Evolutionary conservation across 805 yeast species (phyloP).

Genomic region (Wickerhamiella shivajii): DNA sequence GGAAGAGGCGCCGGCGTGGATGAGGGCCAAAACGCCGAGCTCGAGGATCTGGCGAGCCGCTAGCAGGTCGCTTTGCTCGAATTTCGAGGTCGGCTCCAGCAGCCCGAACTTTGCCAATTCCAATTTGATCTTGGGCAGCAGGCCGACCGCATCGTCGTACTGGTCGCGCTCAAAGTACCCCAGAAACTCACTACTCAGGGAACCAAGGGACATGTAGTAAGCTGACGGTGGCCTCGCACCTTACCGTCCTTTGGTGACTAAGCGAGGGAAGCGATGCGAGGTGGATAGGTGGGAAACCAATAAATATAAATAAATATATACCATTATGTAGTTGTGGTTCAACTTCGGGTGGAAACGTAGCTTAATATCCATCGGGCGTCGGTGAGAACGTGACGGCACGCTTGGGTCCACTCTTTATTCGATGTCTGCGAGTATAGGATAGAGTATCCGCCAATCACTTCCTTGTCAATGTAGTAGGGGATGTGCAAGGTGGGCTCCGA

Average conservation of each 20-base stretch:
- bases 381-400: conserved; percentile 68
- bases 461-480: conserved; percentile 61
- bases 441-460: conserved; percentile 61
- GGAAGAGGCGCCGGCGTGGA: conserved; percentile 42
- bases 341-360: no score
- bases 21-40: conserved; percentile 70
- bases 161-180: conserved; percentile 46
- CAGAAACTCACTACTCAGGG: conserved; percentile 55
- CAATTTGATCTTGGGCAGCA: conserved; percentile 60
- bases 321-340: no score
- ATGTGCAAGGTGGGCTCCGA: conserved; percentile 41
- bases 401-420: conserved; percentile 77
- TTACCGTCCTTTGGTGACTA: no score
- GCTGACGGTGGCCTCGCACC: no score
- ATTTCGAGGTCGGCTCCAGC: conserved; percentile 45
- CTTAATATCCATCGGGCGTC: conserved; percentile 76
- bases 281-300: no score
- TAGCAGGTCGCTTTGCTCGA: conserved; percentile 40
- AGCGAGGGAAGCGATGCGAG: no score
- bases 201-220: conserved; percentile 43
- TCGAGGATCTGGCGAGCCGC: conserved; percentile 76
- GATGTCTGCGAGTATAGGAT: conserved; percentile 50
- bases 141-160: conserved; percentile 42
- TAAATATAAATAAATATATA: no score
- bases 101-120: conserved; percentile 66